phyloP scores from a whole-genome alignment of 179 eudicot species.

The Spinacia oleracea region DNA sequence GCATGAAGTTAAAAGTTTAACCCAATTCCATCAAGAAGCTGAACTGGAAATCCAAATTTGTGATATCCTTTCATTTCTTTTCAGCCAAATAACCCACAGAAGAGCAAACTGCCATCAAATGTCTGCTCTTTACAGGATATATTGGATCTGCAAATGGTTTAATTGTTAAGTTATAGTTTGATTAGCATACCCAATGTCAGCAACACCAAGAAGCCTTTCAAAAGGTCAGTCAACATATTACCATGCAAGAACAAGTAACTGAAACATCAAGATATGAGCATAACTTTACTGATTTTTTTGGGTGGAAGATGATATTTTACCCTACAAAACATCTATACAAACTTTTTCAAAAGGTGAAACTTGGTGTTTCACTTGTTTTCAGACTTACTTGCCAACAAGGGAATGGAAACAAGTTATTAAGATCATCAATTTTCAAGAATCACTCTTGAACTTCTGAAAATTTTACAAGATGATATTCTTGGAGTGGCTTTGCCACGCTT shows the following conservation, averaged over 20 bases:
- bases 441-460: no score
- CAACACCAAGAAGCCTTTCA: neutral
- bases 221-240: neutral
- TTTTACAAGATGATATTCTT: no score
- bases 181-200: neutral
- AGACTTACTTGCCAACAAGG: no score
- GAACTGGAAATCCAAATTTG: neutral
- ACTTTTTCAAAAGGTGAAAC: neutral
- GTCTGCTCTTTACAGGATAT: neutral
- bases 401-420: no score
- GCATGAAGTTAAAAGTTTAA: neutral
- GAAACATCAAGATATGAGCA: neutral
- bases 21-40: neutral
- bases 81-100: neutral
- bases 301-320: neutral
- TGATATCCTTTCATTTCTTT: neutral
- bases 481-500: no score
- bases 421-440: no score
- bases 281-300: neutral
- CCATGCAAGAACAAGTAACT: neutral
- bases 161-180: neutral
- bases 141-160: no score
- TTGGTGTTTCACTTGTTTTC: neutral
- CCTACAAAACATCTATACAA: neutral
- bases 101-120: neutral